phyloP scores from a whole-genome alignment of 2,329 filamentous ascomycete genomes.

The Verruconis gallopava region DNA sequence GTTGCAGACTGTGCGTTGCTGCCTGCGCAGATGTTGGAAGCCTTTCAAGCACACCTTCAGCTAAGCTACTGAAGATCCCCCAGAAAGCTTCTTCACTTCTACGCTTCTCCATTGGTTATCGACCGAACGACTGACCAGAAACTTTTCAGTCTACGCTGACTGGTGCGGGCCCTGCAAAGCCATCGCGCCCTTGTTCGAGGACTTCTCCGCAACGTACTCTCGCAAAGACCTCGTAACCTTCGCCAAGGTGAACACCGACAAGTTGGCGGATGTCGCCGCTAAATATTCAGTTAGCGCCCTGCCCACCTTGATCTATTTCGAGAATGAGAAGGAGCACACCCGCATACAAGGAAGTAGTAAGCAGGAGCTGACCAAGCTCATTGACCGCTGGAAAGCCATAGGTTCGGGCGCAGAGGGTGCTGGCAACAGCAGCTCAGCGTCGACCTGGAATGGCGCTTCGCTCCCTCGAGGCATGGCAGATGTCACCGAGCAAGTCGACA shows the following conservation, averaged over 20 bases:
- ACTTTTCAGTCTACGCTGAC: constrained; percentile 81
- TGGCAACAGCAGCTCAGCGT: constrained; percentile 28
- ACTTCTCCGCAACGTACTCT: constrained; percentile 58
- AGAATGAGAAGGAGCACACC: constrained; percentile 52
- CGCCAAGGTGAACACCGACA: constrained; percentile 73
- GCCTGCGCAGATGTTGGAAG: too few species aligned
- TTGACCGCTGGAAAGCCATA: constrained; percentile 53
- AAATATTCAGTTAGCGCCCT: constrained; percentile 65
- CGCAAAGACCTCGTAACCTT: constrained; percentile 65
- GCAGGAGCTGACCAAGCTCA: constrained; percentile 11
- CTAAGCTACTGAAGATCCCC: too few species aligned
- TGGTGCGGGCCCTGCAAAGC: constrained; percentile 76
- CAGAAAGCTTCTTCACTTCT: too few species aligned
- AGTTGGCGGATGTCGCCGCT: constrained; percentile 57
- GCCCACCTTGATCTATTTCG: constrained; percentile 80
- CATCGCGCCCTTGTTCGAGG: constrained; percentile 72
- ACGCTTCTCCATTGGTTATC: too few species aligned
- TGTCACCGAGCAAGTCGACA: constrained; percentile 69
- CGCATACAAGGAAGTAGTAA: constrained; percentile 65
- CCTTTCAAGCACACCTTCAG: too few species aligned
- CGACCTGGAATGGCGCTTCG: constrained; percentile 57
- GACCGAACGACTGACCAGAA: too few species aligned
- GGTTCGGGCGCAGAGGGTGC: constrained; percentile 35
- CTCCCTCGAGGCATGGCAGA: constrained; percentile 72
- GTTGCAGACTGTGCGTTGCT: constrained; percentile 70